phyloP scores from a whole-genome alignment of 257 asterid species.

The Solanum acaule region DNA sequence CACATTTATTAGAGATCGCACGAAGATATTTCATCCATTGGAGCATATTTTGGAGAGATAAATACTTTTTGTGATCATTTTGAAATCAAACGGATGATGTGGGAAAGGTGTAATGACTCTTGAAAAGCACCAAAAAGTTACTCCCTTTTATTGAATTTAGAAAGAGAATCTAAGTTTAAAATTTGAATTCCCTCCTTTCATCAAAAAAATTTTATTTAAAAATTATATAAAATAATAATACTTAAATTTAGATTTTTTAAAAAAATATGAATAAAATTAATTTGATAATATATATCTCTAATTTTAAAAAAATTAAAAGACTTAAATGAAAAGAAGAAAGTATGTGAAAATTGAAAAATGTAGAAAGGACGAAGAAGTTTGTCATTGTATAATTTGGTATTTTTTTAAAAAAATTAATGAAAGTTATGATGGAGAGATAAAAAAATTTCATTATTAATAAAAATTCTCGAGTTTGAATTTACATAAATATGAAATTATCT shows the following conservation, averaged over 20 bases:
- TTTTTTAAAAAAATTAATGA: rapidly evolving
- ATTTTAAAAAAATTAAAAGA: too few species aligned
- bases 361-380: neutral
- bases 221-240: too few species aligned
- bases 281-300: too few species aligned
- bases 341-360: neutral
- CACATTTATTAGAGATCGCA: too few species aligned
- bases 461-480: too few species aligned
- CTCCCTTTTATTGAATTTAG: neutral
- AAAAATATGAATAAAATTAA: too few species aligned
- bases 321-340: neutral
- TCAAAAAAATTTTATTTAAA: too few species aligned
- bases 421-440: too few species aligned
- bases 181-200: neutral
- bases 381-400: neutral
- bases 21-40: neutral
- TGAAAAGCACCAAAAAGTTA: neutral
- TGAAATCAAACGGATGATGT: neutral
- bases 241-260: too few species aligned
- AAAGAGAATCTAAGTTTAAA: neutral
- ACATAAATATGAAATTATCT: too few species aligned
- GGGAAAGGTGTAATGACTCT: neutral
- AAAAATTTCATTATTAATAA: too few species aligned
- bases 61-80: neutral
- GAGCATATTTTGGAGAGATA: neutral